Evolutionary conservation across 257 asterid species (phyloP).

Genomic region (Knoxia roxburghii): DNA sequence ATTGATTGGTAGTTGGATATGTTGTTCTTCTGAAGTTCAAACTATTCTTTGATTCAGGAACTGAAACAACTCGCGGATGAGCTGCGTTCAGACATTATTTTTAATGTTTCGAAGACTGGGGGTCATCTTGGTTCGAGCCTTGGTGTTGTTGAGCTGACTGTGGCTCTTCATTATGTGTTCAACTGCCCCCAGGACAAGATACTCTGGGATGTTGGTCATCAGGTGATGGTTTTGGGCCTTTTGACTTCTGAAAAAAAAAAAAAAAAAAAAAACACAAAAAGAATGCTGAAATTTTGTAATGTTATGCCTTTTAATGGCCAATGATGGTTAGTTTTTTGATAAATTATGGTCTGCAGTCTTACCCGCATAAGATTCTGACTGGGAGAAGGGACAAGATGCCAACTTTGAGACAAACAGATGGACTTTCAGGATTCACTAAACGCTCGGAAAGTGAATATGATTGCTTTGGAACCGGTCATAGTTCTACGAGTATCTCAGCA

Average conservation of each 20-base stretch:
- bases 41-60: slow-evolving; percentile 45
- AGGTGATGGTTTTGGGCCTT: slow-evolving; percentile 36
- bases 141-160: slow-evolving; percentile 93
- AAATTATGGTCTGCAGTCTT: slow-evolving; percentile 44
- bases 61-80: slow-evolving; percentile 89
- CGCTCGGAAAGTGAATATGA: slow-evolving; percentile 91
- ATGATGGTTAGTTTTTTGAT: slow-evolving; percentile 3
- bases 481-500: slow-evolving; percentile 96
- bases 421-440: slow-evolving; percentile 85
- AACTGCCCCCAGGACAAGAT: slow-evolving; percentile 84
- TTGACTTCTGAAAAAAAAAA: too few relatives aligned
- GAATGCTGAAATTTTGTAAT: background rate
- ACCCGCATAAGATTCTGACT: slow-evolving; percentile 92
- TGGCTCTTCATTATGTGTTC: slow-evolving; percentile 92
- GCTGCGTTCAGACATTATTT: slow-evolving; percentile 79
- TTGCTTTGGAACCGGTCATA: slow-evolving; percentile 94
- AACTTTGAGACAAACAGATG: slow-evolving; percentile 80
- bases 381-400: slow-evolving; percentile 85
- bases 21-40: background rate
- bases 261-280: background rate
- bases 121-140: slow-evolving; percentile 98
- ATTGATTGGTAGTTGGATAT: background rate
- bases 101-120: slow-evolving; percentile 95
- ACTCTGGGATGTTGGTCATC: slow-evolving; percentile 99
- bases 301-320: too few relatives aligned